Percentiles rank a stretch among this genome's conserved stretches.
Conservation (phyloP, 352 stramenopile genomes). For the Pythium guiyangense region DNA sequence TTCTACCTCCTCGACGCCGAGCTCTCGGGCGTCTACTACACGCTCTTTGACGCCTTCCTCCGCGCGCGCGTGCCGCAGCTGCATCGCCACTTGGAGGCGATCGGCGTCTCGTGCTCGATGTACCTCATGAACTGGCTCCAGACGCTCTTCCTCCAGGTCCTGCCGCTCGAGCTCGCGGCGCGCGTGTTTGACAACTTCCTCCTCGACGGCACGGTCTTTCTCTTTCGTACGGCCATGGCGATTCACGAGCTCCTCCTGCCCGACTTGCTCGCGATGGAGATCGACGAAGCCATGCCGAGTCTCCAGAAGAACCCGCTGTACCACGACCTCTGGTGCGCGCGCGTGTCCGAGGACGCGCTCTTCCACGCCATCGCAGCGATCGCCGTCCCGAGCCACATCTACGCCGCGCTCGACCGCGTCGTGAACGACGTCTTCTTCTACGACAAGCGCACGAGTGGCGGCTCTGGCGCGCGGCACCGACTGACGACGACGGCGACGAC, state of each 20-base stretch:
- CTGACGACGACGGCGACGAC: slow-evolving; percentile 8
- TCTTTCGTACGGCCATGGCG: slow-evolving; percentile 78
- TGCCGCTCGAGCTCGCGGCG: slow-evolving; percentile 70
- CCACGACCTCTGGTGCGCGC: slow-evolving; percentile 51
- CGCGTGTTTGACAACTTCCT: slow-evolving; percentile 84
- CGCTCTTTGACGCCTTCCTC: slow-evolving; percentile 73
- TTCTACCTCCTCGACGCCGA: slow-evolving; percentile 85
- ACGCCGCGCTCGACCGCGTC: slow-evolving; percentile 61
- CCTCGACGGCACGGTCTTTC: slow-evolving; percentile 77
- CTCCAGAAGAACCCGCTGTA: slow-evolving; percentile 65
- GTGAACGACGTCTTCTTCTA: slow-evolving; percentile 87
- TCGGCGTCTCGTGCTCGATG: slow-evolving; percentile 71
- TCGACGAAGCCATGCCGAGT: slow-evolving; percentile 74
- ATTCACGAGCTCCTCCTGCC: slow-evolving; percentile 67
- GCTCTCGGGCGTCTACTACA: slow-evolving; percentile 78
- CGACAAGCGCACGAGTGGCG: slow-evolving; percentile 33
- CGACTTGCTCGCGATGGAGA: slow-evolving; percentile 49
- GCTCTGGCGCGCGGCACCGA: too few relatives aligned
- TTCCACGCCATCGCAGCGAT: slow-evolving; percentile 65
- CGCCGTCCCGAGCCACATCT: slow-evolving; percentile 61
- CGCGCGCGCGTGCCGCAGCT: slow-evolving; percentile 39
- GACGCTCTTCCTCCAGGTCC: slow-evolving; percentile 80
- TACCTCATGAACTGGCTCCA: slow-evolving; percentile 89
- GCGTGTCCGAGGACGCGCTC: slow-evolving; percentile 62
- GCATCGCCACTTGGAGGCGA: slow-evolving; percentile 41